These are phyloP conservation scores for Colletotrichum ledebouriae DNA, from an alignment of 2,329 filamentous ascomycete genomes.

Conservation along the genomic window DNA sequence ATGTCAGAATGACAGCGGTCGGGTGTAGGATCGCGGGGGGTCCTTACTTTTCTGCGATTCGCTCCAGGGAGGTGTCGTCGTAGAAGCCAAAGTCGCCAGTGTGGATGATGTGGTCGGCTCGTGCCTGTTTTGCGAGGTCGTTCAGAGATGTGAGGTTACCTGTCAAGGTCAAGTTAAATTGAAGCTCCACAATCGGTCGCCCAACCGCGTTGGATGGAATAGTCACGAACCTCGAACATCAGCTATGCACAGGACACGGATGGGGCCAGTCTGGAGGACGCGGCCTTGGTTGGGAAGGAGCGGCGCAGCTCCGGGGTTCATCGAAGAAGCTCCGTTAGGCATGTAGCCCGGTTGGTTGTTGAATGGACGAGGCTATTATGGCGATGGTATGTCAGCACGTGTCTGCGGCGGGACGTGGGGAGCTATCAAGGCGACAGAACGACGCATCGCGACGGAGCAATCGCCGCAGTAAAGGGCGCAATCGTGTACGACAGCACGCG, in stretches of 20 bases:
- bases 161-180: slow-evolving; percentile 54
- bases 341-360: slow-evolving; percentile 70
- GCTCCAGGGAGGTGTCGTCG: slow-evolving; percentile 93
- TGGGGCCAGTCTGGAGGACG: slow-evolving; percentile 74
- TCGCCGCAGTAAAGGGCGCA: slow-evolving; percentile 10
- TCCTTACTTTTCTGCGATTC: slow-evolving; percentile 96
- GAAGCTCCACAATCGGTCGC: slow-evolving; percentile 1
- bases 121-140: slow-evolving; percentile 93
- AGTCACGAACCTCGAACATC: slow-evolving; percentile 74
- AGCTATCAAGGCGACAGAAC: slow-evolving; percentile 25
- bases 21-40: slow-evolving; percentile 40
- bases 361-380: slow-evolving; percentile 57
- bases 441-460: slow-evolving; percentile 17
- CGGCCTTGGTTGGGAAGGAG: slow-evolving; percentile 77
- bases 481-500: not conserved
- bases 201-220: slow-evolving; percentile 28
- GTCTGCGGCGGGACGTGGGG: slow-evolving; percentile 28
- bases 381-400: slow-evolving; percentile 37
- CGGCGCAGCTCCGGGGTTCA: slow-evolving; percentile 72
- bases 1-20: slow-evolving; percentile 42
- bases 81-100: slow-evolving; percentile 99
- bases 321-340: slow-evolving; percentile 70
- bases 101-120: slow-evolving; percentile 97
- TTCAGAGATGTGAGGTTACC: slow-evolving; percentile 96
- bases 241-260: slow-evolving; percentile 77